Base-by-base conservation (phyloP, 2,329 filamentous ascomycete genomes). In the Curvularia spicifera region DNA sequence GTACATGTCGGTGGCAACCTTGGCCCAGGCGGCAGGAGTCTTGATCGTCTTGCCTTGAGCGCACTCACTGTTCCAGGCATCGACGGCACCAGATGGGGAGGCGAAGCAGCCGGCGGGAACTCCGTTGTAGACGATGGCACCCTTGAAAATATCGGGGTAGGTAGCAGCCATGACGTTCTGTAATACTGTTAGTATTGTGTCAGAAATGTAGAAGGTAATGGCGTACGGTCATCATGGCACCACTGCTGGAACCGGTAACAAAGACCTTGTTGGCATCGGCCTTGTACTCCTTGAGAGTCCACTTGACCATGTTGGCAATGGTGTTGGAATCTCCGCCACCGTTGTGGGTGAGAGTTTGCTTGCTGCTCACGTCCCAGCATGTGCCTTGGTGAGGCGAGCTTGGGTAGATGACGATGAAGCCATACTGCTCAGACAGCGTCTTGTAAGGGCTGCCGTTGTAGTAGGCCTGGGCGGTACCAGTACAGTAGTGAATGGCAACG, bases 371-470 rank as follows among this genome's bases (percentile, higher is more conserved):
- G 58, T 87, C 85, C 84, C 85, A 87, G 76, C 85, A 87, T 51
- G 77, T 76, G 6, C 78, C 83, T n/a, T 71, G 71, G 64, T 83
- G 81, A 0, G 83, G 82, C 2, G 80, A 81, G 63, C 80, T 78
- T 1, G 84, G 84, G 72, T 85, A 88, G 68, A 88, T 84, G 59
- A 86, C 82, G 43, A 89, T 85, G 71, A 84, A 87, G 45, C 84
- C 85, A 60, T 87, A 79, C 58, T 79, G 73, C 64, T 83, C 82
- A 10, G 86, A 82, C 8, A 85, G 76, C 1, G 77, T 76, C 20
- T 83, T 82, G 71, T 84, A 88, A 12, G 83, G 82, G 5, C 82
- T 83, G 31, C 78, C 79, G 4, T 68, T 71, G 72, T 82, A 85
- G 75, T 37, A 79, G 2, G 79, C 80, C 28, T 79, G 76, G 2